phyloP scores from a whole-genome alignment of 2,329 filamentous ascomycete species.

The Chaetomiaceae sp. region DNA sequence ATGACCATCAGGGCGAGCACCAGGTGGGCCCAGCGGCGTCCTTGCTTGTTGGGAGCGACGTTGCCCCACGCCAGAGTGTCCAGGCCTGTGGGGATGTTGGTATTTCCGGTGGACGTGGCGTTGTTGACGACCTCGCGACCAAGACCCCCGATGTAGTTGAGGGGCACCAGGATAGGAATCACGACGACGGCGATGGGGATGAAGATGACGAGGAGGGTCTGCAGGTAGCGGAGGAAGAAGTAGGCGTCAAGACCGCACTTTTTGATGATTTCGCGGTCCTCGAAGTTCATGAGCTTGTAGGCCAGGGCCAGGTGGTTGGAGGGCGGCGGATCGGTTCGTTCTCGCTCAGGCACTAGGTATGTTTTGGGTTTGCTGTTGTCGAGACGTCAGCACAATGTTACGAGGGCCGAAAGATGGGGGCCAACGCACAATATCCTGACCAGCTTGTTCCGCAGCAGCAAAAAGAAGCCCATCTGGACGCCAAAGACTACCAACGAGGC shows the following conservation, averaged over 20 bases:
- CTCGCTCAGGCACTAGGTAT: constrained; percentile 78
- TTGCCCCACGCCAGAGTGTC: constrained; percentile 88
- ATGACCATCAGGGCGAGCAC: constrained; percentile 74
- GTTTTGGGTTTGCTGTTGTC: constrained; percentile 68
- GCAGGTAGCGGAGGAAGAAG: constrained; percentile 88
- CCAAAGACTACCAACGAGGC: constrained; percentile 60
- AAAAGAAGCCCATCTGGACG: constrained; percentile 64
- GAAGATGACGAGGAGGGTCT: constrained; percentile 81
- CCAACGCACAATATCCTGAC: constrained; percentile 72
- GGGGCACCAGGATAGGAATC: constrained; percentile 77
- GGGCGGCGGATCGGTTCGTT: constrained; percentile 74
- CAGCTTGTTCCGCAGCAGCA: constrained; percentile 71
- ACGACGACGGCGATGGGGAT: constrained; percentile 73
- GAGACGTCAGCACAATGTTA: constrained; percentile 1
- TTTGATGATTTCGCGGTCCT: constrained; percentile 79
- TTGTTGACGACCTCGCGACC: constrained; percentile 50
- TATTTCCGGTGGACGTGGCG: constrained; percentile 34
- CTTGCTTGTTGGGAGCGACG: constrained; percentile 59
- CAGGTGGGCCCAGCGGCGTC: constrained; percentile 79
- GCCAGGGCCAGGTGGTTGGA: constrained; percentile 48
- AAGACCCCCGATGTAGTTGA: constrained; percentile 72
- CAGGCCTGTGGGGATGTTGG: constrained; percentile 55
- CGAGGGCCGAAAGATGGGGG: not conserved
- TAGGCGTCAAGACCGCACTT: constrained; percentile 96
- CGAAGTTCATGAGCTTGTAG: constrained; percentile 60